A percentile compares a stretch with the other conserved stretches of the same genome.
phyloP scores from a whole-genome alignment of 108 stramenopile genomes.

The Pseudonitzschia pungens region DNA sequence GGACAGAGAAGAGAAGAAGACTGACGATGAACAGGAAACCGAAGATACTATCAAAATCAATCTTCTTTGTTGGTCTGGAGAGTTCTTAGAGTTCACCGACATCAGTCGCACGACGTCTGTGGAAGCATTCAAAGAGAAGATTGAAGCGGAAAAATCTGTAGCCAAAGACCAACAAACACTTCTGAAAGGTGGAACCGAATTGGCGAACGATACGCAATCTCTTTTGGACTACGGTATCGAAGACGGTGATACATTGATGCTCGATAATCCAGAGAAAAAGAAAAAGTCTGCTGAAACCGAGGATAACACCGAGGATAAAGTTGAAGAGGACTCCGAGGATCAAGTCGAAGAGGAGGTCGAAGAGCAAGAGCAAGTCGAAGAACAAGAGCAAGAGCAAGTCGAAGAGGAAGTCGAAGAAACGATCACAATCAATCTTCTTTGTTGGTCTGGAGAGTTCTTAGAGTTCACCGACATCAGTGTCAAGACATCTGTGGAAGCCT shows the following conservation, averaged over 20 bases:
- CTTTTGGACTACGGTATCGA: not conserved
- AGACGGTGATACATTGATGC: constrained; percentile 1
- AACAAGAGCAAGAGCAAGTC: no score
- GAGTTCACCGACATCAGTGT: not conserved
- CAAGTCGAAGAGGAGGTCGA: no score
- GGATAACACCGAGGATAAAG: no score
- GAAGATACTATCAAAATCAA: not conserved
- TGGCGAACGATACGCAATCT: not conserved
- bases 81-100: not conserved
- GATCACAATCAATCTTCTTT: not conserved
- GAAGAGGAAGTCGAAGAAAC: no score
- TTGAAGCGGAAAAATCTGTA: not conserved
- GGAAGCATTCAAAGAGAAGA: not conserved
- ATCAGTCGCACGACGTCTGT: not conserved
- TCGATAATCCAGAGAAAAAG: not conserved
- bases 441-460: constrained; percentile 14
- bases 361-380: no score
- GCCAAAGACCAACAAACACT: constrained; percentile 9
- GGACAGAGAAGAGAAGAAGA: no score
- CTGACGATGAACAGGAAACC: no score
- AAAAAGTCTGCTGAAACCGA: no score
- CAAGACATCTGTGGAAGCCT: not conserved
- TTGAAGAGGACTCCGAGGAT: no score
- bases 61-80: constrained; percentile 15
- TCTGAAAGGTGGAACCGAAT: not conserved